Percentiles rank a stretch among this genome's conserved stretches.
These are phyloP conservation scores for Leucogyrophana mollusca DNA, from an alignment of 768 basidiomycete genomes.

Conservation along the genomic window DNA sequence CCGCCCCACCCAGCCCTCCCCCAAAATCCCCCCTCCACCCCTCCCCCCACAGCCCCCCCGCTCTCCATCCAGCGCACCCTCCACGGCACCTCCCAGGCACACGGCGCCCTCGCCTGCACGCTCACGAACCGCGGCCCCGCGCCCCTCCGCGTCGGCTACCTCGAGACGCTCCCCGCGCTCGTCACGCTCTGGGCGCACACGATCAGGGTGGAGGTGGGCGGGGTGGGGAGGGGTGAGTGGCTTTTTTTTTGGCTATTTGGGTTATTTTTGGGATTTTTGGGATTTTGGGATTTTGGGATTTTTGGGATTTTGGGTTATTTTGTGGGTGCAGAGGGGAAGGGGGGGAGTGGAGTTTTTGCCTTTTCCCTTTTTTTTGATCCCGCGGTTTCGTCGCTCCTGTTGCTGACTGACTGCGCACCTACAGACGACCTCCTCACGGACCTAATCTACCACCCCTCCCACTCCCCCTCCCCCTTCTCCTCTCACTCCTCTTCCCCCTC, in stretches of 20 bases:
- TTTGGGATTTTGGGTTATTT: too few species aligned
- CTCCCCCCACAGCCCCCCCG: too few species aligned
- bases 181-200: conserved; percentile 88
- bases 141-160: conserved; percentile 54
- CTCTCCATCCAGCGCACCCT: conserved; percentile 65
- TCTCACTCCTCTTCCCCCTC: conserved; percentile 62
- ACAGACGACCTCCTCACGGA: conserved; percentile 64
- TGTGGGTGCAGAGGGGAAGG: too few species aligned
- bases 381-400: not conserved
- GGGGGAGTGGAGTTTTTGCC: too few species aligned
- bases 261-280: too few species aligned
- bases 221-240: conserved; percentile 41
- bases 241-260: too few species aligned
- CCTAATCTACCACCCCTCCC: conserved; percentile 55
- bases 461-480: conserved; percentile 12
- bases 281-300: too few species aligned
- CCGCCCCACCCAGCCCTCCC: too few species aligned
- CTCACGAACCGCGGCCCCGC: conserved; percentile 54
- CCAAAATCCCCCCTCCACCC: not conserved
- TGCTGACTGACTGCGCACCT: not conserved
- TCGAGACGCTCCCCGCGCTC: conserved; percentile 94
- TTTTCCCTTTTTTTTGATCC: too few species aligned
- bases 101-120: conserved; percentile 66
- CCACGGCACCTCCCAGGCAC: conserved; percentile 71
- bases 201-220: conserved; percentile 50